Evolutionary conservation across 257 asterid genomes (phyloP).

Genomic region (Ajuga chamaepitys): DNA sequence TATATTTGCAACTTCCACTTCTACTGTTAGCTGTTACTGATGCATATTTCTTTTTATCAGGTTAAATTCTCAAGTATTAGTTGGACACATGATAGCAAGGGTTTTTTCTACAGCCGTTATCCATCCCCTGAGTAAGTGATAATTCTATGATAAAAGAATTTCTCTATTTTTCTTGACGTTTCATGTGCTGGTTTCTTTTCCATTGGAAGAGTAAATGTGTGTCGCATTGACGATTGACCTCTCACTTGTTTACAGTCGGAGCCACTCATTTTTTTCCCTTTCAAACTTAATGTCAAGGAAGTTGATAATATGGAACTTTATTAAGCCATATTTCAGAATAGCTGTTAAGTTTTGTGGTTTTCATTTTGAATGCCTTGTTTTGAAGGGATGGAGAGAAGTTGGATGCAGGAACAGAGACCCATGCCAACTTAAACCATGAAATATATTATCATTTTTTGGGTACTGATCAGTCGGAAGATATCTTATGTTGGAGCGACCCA

Average conservation of each 20-base stretch:
- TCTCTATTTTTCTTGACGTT: conserved; percentile 3
- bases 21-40: background rate
- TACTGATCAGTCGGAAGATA: conserved; percentile 84
- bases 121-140: conserved; percentile 74
- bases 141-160: background rate
- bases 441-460: conserved; percentile 88
- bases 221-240: background rate
- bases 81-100: conserved; percentile 91
- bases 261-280: background rate
- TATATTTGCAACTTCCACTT: background rate
- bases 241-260: background rate
- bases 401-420: conserved; percentile 90
- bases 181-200: background rate
- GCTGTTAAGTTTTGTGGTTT: background rate
- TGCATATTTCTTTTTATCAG: conserved; percentile 26
- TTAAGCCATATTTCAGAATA: background rate
- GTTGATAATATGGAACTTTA: background rate
- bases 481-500: conserved; percentile 78
- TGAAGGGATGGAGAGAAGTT: conserved; percentile 56
- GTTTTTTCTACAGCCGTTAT: conserved; percentile 90
- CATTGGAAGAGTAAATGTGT: background rate
- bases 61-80: conserved; percentile 69
- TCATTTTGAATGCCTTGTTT: conserved; percentile 24
- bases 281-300: background rate
- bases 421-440: conserved; percentile 75